phyloP scores from a whole-genome alignment of 1,284 basidiomycete genomes.

The Cutaneotrichosporon cyanovorans region DNA sequence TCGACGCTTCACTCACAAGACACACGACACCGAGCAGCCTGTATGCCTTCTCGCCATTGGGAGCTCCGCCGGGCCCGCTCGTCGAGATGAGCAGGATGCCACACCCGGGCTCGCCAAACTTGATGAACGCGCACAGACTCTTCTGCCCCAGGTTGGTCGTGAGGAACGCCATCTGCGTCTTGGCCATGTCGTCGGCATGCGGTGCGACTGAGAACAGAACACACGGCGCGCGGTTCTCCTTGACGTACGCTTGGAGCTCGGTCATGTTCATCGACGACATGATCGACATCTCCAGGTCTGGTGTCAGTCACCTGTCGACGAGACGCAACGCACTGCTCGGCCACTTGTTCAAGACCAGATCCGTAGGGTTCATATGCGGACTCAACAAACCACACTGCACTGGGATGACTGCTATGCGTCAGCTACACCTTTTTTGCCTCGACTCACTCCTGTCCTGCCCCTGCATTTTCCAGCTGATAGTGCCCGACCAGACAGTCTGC shows the following conservation, averaged over 20 bases:
- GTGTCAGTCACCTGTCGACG: not conserved
- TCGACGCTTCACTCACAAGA: constrained; percentile 12
- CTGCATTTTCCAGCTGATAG: constrained; percentile 15
- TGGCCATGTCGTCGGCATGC: constrained; percentile 4
- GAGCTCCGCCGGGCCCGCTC: not conserved
- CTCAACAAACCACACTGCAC: constrained; percentile 13
- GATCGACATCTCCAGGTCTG: constrained; percentile 16
- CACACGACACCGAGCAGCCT: constrained; percentile 22
- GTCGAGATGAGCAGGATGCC: constrained; percentile 20
- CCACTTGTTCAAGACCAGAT: constrained; percentile 12
- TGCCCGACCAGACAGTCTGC: constrained; percentile 12
- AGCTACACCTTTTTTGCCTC: constrained; percentile 6
- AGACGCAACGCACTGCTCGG: constrained; percentile 9
- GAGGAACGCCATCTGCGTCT: constrained; percentile 13
- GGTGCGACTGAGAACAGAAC: constrained; percentile 12
- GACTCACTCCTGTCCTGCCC: constrained; percentile 6
- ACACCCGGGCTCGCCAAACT: constrained; percentile 17
- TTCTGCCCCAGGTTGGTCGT: constrained; percentile 13
- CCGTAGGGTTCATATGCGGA: constrained; percentile 4
- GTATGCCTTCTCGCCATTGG: constrained; percentile 8
- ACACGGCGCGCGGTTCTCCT: constrained; percentile 15
- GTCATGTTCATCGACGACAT: constrained; percentile 13
- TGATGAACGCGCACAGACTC: constrained; percentile 16
- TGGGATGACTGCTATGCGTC: constrained; percentile 10
- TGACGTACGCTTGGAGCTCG: constrained; percentile 17